Conservation (phyloP, 305 asterid genomes). For the Fraxinus latifolia region DNA sequence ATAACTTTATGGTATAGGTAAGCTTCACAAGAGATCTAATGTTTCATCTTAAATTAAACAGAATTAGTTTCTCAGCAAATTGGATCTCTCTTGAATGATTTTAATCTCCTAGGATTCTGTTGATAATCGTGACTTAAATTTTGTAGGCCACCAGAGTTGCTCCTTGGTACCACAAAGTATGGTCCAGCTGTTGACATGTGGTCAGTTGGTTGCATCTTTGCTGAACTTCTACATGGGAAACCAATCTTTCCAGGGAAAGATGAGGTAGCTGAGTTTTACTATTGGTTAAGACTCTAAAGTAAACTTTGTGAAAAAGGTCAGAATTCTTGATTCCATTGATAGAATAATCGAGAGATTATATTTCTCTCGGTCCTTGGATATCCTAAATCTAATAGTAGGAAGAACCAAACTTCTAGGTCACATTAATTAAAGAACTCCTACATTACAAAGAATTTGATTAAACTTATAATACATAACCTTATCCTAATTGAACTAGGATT, state of each 20-base stretch:
- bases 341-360: not conserved
- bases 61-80: not conserved
- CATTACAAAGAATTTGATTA: not conserved
- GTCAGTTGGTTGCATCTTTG: slow-evolving; percentile 98
- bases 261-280: slow-evolving; percentile 61
- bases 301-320: not conserved
- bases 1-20: slow-evolving; percentile 97
- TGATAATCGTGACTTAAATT: slow-evolving; percentile 19
- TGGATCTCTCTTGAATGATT: not conserved
- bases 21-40: slow-evolving; percentile 13
- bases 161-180: slow-evolving; percentile 88
- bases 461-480: not conserved
- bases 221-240: slow-evolving; percentile 88
- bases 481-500: not conserved
- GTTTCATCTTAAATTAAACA: not conserved
- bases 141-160: slow-evolving; percentile 89
- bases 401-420: not conserved
- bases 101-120: not conserved
- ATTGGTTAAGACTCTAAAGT: slow-evolving; percentile 19
- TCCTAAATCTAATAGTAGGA: not conserved
- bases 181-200: slow-evolving; percentile 99
- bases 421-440: not conserved
- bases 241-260: slow-evolving; percentile 94
- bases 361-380: not conserved
- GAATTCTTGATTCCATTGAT: slow-evolving; percentile 2